These are phyloP conservation scores for Kwoniella europaea DNA, from an alignment of 768 basidiomycete genomes.

Conservation along the genomic window DNA sequence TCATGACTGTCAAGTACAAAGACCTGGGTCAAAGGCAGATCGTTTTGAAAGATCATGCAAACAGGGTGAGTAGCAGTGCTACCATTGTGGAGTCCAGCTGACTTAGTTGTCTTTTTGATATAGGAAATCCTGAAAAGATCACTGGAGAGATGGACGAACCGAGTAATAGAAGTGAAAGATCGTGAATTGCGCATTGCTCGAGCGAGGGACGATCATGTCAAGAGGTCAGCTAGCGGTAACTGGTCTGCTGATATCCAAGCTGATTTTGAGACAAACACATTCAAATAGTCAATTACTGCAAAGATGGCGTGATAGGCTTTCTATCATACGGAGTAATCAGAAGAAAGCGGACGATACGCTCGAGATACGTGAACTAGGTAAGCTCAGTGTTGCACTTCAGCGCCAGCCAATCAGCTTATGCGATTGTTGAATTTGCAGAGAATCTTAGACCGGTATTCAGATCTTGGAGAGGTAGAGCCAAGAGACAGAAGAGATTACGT, in stretches of 20 bases:
- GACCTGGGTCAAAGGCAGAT: conserved; percentile 8
- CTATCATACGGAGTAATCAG: conserved; percentile 5
- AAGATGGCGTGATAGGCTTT: conserved; percentile 23
- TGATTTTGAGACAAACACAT: not conserved
- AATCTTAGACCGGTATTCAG: conserved; percentile 18
- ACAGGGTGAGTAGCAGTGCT: conserved; percentile 14
- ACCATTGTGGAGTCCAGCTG: too few relatives aligned
- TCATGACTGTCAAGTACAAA: conserved; percentile 14
- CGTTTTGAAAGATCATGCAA: not conserved
- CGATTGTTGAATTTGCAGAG: not conserved
- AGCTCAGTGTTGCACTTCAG: not conserved
- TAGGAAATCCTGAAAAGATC: conserved; percentile 23
- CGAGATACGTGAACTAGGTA: conserved; percentile 23
- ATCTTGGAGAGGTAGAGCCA: conserved; percentile 20
- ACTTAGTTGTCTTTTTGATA: not conserved
- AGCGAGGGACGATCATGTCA: conserved; percentile 20
- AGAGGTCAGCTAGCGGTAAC: conserved; percentile 11
- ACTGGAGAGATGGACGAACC: conserved; percentile 39
- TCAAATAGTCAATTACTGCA: conserved; percentile 8
- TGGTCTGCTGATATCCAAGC: not conserved
- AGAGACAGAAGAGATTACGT: conserved; percentile 14
- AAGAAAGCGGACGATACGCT: conserved; percentile 25
- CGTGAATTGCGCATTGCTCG: conserved; percentile 40
- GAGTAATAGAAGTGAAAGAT: conserved; percentile 47
- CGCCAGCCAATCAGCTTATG: not conserved